Evolutionary conservation across 768 basidiomycete genomes (phyloP).

Genomic region (Boletus barrowsii): DNA sequence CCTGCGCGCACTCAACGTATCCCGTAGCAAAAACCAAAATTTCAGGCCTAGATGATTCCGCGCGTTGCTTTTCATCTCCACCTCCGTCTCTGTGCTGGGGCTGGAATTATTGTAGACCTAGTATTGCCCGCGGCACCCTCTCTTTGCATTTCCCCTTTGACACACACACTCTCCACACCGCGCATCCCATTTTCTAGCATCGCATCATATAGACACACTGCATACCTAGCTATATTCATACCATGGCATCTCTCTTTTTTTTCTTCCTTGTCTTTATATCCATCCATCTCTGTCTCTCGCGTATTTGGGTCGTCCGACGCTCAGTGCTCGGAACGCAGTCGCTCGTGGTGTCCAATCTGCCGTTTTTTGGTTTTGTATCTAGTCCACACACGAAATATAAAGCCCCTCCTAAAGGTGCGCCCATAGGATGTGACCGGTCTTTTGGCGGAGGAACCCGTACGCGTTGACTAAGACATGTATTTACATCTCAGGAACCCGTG

Average conservation of each 20-base stretch:
- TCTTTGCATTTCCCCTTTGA: constrained; percentile 10
- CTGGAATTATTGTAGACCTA: constrained; percentile 22
- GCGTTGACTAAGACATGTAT: too few relatives aligned
- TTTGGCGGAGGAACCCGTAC: too few relatives aligned
- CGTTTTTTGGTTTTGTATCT: constrained; percentile 22
- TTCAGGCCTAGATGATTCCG: constrained; percentile 23
- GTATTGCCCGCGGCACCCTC: constrained; percentile 19
- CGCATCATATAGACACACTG: constrained; percentile 31
- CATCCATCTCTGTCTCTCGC: constrained; percentile 2
- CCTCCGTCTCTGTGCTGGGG: constrained; percentile 11
- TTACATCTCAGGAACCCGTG: too few relatives aligned
- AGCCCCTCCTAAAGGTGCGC: too few relatives aligned
- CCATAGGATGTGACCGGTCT: too few relatives aligned
- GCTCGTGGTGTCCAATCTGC: background rate
- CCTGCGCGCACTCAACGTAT: background rate
- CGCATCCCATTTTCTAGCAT: constrained; percentile 17
- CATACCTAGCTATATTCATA: constrained; percentile 37
- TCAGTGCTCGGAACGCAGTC: constrained; percentile 17
- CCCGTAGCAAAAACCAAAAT: constrained; percentile 34
- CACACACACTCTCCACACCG: background rate
- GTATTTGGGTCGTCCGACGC: constrained; percentile 17
- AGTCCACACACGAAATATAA: background rate
- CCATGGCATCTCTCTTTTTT: constrained; percentile 25
- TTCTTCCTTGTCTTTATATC: background rate
- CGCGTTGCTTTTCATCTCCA: background rate